Conservation (phyloP, 1,284 basidiomycete genomes). For the Porphyrellus sp. region DNA sequence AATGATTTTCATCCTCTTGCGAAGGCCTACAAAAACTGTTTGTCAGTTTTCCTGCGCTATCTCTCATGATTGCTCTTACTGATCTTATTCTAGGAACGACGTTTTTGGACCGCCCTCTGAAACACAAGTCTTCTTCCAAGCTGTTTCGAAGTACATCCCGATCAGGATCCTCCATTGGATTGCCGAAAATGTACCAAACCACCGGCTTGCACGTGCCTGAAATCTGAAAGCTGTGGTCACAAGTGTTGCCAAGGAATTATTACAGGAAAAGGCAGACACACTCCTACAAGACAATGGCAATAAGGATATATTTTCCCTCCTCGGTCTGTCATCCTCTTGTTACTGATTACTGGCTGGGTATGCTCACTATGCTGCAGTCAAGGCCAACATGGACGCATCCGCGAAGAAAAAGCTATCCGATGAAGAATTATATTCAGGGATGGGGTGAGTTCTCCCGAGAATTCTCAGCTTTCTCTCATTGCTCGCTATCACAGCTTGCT, state of each 20-base stretch:
- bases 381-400: conserved; percentile 48
- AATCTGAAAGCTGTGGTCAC: conserved; percentile 26
- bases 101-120: conserved; percentile 20
- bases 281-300: conserved; percentile 32
- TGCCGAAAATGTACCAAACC: conserved; percentile 35
- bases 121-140: conserved; percentile 18
- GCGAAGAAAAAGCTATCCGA: conserved; percentile 44
- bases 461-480: too few relatives aligned
- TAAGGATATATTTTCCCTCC: conserved; percentile 42
- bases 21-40: conserved; percentile 32
- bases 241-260: conserved; percentile 37
- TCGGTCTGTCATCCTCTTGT: conserved; percentile 31
- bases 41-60: conserved; percentile 28
- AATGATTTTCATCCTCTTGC: conserved; percentile 40
- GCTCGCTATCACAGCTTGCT: too few relatives aligned
- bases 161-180: conserved; percentile 36
- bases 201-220: conserved; percentile 37
- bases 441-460: background rate
- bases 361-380: conserved; percentile 38
- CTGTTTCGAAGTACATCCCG: conserved; percentile 18
- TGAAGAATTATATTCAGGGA: conserved; percentile 29
- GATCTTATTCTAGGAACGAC: conserved; percentile 13
- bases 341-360: rapidly evolving
- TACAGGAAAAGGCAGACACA: conserved; percentile 41
- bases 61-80: background rate